Percentiles rank a stretch among this genome's conserved stretches.
phyloP scores from a whole-genome alignment of 2,329 filamentous ascomycete species.

The Sporothrix protearum region DNA sequence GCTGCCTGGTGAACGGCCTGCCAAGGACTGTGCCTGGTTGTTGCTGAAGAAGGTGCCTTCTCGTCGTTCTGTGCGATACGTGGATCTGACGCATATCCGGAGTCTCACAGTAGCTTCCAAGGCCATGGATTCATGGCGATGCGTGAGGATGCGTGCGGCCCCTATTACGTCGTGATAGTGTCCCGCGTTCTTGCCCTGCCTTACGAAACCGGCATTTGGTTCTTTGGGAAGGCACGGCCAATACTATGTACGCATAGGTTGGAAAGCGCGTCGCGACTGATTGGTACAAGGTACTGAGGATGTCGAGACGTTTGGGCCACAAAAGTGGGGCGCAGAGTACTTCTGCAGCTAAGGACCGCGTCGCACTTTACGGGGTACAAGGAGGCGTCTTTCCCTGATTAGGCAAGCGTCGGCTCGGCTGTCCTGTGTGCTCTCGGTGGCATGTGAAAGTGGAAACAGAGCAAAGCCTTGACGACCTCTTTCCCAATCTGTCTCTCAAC shows the following conservation, averaged over 20 bases:
- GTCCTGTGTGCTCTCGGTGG: background rate
- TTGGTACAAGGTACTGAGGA: constrained; percentile 1
- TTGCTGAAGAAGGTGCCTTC: background rate
- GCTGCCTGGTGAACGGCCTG: background rate
- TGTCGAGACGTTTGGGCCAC: background rate
- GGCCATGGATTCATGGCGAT: too few species aligned
- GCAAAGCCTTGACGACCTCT: background rate
- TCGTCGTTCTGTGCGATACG: background rate
- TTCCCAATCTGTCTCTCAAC: background rate
- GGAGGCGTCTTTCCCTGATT: constrained; percentile 9
- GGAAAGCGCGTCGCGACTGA: background rate
- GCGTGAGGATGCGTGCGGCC: background rate
- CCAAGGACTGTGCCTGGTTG: background rate
- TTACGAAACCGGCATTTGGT: background rate
- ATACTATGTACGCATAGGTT: too few species aligned
- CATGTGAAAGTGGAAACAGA: constrained; percentile 14
- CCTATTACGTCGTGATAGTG: background rate
- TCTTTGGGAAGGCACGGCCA: background rate
- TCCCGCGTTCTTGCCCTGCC: background rate
- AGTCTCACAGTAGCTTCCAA: background rate
- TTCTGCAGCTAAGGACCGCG: background rate
- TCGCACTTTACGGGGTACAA: constrained; percentile 1
- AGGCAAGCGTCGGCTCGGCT: constrained; percentile 20
- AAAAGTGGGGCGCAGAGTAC: background rate
- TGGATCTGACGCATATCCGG: background rate